Base-by-base conservation (phyloP, 345 rosid genomes). In the Gynandropsis gynandra region DNA sequence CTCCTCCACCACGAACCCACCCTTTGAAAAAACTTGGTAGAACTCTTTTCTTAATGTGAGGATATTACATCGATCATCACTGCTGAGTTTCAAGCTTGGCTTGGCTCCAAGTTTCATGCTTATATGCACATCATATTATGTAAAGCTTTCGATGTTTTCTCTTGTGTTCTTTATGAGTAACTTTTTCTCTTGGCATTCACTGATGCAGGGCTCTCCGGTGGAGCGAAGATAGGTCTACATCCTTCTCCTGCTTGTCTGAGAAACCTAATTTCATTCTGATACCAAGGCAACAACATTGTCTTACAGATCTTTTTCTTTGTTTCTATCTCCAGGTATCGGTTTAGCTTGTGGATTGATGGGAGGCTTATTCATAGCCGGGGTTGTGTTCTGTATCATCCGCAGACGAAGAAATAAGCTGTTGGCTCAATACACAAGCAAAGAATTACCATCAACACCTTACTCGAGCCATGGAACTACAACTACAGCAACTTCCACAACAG, bases 391-490 rank as follows among this genome's bases (percentile, higher is more conserved):
- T 4, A 1, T 68, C 18, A 5, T 18, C n/a, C 47, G 36, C 12
- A 73, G 64, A 12, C 50, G 69, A 59, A 71, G 21, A 47, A 83
- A 62, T 47, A 71, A 52, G 42, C 61, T 61, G 7, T 60, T 58
- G 24, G 67, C 54, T 45, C 72, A 71, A 43, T 34, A 59, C 27
- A 63, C 60, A 40, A 70, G 66, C 61, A 62, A 58, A 60, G 81
- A 53, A 61, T 48, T 71, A 14, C 63, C 75, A 10, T 9, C 41
- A 52, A 48, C 66, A 6, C 70, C 80, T 27, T 58, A 77, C 33
- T 75, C 88, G 18, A 78, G 76, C 73, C 63, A 63, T 51, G 72
- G 65, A 56, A 60, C 67, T 42, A 33, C 69, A 41, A 58, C 59
- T 51, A 18, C 13, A 13, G 61, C 68, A 42, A 60, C 87, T 48